Base-by-base conservation (phyloP, 495 filamentous ascomycete genomes). In the Bacidia rubella region DNA sequence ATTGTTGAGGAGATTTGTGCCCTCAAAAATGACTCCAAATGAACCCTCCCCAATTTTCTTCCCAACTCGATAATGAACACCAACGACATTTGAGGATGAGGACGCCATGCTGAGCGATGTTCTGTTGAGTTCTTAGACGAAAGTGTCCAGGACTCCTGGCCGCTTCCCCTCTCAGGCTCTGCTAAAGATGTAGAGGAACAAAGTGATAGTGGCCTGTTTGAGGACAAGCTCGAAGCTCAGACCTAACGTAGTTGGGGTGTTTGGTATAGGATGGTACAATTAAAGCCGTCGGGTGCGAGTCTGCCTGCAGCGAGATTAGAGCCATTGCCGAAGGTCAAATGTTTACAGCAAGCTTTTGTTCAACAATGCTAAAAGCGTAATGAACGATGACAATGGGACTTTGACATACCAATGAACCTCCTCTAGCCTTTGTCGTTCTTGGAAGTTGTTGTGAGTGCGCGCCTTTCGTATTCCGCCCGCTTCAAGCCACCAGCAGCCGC, bases 41-140 rank as follows among this genome's bases (percentile, higher is more conserved):
- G 89, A 95, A 21, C 92, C 92, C 75, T 99, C 92, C 58, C 92
- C 92, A 53, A 99, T 99, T 70, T 99, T 99, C 79, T 97, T 99
- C 56, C 92, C 92, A 51, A 99, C 92, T 57, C 93, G 78, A 68
- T 99, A 99, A 75, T 99, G 92, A 56, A 99, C 92, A 60, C 92
- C 92, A 55, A 99, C 92, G 57, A 99, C 92, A 69, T 99, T 99
- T 41, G 87, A 95, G 43, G 89, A 95, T 39, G 87, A 90, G 57
- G 89, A 95, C 38, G 90, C 84, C 87, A 96, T 96, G 19, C 22
- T 47, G 20, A n/a, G n/a, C n/a, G n/a, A n/a, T 35, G 5, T 35
- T 35, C 29, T 7, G 15, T 35, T 7, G 15, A 35, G 29, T 35
- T 35, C 7, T 7, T 7, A 15, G 29, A 7, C 29, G 29, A 35